phyloP scores from a whole-genome alignment of 1,284 basidiomycete genomes.

The Puccinia horiana region DNA sequence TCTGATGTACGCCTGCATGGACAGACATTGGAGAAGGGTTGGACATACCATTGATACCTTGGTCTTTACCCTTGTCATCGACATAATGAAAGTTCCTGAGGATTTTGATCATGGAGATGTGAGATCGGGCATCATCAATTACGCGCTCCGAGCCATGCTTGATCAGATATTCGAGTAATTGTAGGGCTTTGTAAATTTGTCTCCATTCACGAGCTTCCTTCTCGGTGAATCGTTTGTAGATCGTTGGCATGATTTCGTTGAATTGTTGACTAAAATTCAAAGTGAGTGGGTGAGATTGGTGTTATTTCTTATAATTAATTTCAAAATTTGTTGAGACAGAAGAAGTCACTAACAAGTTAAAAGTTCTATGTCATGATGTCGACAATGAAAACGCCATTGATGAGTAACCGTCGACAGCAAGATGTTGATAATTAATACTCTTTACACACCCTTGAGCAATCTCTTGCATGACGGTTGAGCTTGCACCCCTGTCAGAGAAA shows the following conservation, averaged over 20 bases:
- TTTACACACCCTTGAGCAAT: conserved; percentile 82
- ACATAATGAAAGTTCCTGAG: conserved; percentile 97
- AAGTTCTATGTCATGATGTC: conserved; percentile 67
- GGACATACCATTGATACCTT: conserved; percentile 86
- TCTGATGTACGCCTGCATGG: background rate
- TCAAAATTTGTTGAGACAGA: background rate
- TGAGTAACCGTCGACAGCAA: background rate
- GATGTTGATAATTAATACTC: background rate
- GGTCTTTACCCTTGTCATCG: conserved; percentile 97
- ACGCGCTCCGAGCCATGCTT: conserved; percentile 99
- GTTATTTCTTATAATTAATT: background rate
- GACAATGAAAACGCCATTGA: background rate
- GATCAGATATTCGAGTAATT: conserved; percentile 90
- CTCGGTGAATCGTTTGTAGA: conserved; percentile 73
- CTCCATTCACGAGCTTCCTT: conserved; percentile 98
- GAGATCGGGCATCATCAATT: conserved; percentile 92
- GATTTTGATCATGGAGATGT: conserved; percentile 95
- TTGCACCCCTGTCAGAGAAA: conserved; percentile 76
- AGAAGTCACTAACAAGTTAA: conserved; percentile 74
- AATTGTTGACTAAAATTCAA: conserved; percentile 77
- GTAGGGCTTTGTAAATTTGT: conserved; percentile 95
- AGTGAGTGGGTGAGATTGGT: background rate
- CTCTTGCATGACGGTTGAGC: conserved; percentile 96
- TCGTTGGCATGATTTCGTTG: conserved; percentile 99
- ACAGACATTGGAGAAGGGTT: background rate